Conservation (phyloP, 345 rosid genomes). For the Conringia planisiliqua region DNA sequence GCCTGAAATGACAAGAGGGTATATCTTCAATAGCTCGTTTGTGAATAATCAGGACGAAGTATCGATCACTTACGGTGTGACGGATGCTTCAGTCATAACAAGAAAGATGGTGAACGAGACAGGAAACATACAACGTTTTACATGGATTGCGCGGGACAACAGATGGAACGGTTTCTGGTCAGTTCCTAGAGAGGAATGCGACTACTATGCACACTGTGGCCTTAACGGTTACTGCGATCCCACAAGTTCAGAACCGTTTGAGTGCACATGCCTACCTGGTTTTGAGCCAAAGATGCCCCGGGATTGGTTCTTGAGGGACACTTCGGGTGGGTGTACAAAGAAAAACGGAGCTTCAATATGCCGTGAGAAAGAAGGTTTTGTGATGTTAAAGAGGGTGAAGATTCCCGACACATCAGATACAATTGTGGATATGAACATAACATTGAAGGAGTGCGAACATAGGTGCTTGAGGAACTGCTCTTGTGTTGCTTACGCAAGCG, state of each 20-base stretch:
- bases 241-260: conserved; percentile 22
- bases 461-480: conserved; percentile 50
- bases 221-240: conserved; percentile 45
- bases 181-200: conserved; percentile 64
- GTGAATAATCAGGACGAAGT: conserved; percentile 38
- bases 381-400: conserved; percentile 40
- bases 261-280: conserved; percentile 63
- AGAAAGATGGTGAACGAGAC: conserved; percentile 54
- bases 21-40: conserved; percentile 32
- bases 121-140: conserved; percentile 41
- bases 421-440: conserved; percentile 39
- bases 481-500: conserved; percentile 55
- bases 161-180: conserved; percentile 49
- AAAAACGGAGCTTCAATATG: conserved; percentile 21
- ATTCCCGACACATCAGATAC: conserved; percentile 48
- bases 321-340: conserved; percentile 49
- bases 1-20: conserved; percentile 47
- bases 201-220: conserved; percentile 55
- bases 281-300: conserved; percentile 47
- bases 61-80: conserved; percentile 30
- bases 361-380: conserved; percentile 51
- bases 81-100: conserved; percentile 33
- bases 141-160: conserved; percentile 48
- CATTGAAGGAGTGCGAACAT: conserved; percentile 36
- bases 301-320: conserved; percentile 55